A percentile compares a stretch with the other conserved stretches of the same genome.
phyloP scores from a whole-genome alignment of 192 early-diverging fungal genomes.

The Coemansia asiatica region DNA sequence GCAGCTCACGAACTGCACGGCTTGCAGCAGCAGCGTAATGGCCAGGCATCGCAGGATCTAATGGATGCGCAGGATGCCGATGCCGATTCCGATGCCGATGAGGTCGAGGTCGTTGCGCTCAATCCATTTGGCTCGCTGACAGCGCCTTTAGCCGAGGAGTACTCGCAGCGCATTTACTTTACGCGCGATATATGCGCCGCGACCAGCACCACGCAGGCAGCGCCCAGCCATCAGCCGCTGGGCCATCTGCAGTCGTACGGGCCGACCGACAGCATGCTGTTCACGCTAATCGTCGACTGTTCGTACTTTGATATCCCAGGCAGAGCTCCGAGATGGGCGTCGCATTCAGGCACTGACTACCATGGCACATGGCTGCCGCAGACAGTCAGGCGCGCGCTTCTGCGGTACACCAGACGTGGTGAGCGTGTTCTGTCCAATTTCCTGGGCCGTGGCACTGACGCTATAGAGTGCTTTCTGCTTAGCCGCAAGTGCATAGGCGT shows the following conservation, averaged over 20 bases:
- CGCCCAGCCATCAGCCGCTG: slow-evolving; percentile 49
- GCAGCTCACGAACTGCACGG: slow-evolving; percentile 31
- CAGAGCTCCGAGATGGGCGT: slow-evolving; percentile 85
- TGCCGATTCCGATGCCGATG: slow-evolving; percentile 13
- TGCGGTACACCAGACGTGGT: slow-evolving; percentile 72
- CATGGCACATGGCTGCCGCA: slow-evolving; percentile 95
- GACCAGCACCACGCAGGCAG: slow-evolving; percentile 9
- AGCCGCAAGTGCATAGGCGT: slow-evolving; percentile 77
- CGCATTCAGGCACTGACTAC: slow-evolving; percentile 91
- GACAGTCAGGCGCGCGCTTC: slow-evolving; percentile 75
- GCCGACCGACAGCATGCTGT: slow-evolving; percentile 58
- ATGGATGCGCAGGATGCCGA: slow-evolving; percentile 22
- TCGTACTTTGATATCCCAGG: slow-evolving; percentile 92
- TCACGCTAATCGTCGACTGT: slow-evolving; percentile 73
- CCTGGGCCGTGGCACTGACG: slow-evolving; percentile 90
- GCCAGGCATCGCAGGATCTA: slow-evolving; percentile 10
- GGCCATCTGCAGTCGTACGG: slow-evolving; percentile 48
- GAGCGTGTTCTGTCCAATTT: slow-evolving; percentile 89
- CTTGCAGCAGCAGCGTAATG: neutral
- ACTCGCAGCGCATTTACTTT: slow-evolving; percentile 47
- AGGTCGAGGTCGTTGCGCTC: slow-evolving; percentile 47
- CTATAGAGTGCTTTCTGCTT: slow-evolving; percentile 83
- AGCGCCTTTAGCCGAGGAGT: slow-evolving; percentile 42
- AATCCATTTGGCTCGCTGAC: slow-evolving; percentile 48
- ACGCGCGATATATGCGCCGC: slow-evolving; percentile 52